Conservation (phyloP, 2,329 filamentous ascomycete species). For the Ascochyta fabae region DNA sequence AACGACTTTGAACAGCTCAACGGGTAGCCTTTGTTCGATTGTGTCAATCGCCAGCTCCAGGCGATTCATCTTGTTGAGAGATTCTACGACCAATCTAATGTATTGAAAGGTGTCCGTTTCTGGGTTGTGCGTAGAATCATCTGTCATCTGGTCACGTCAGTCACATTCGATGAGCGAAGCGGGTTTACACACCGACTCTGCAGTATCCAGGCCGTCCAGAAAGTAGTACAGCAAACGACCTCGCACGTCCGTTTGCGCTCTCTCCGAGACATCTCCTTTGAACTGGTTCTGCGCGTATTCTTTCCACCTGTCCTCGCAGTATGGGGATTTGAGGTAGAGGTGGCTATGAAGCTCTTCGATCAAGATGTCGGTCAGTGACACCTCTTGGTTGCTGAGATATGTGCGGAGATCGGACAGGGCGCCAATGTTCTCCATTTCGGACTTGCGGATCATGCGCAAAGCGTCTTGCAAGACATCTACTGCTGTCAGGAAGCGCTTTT, state of each 20-base stretch:
- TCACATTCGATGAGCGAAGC: neutral
- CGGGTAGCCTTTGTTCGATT: conserved; percentile 89
- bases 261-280: conserved; percentile 45
- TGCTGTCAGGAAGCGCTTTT: conserved; percentile 91
- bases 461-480: conserved; percentile 92
- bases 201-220: conserved; percentile 62
- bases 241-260: conserved; percentile 48
- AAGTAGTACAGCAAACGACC: conserved; percentile 64
- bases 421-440: conserved; percentile 89
- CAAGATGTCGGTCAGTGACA: conserved; percentile 87
- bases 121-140: conserved; percentile 91
- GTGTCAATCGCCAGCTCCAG: conserved; percentile 86
- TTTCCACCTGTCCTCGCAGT: conserved; percentile 96
- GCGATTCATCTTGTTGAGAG: conserved; percentile 85
- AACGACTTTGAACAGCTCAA: conserved; percentile 91
- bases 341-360: conserved; percentile 98
- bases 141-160: conserved; percentile 62
- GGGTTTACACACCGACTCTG: conserved; percentile 42
- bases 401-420: conserved; percentile 83
- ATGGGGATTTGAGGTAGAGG: conserved; percentile 95
- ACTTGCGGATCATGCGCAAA: conserved; percentile 79
- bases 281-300: conserved; percentile 73
- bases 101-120: conserved; percentile 97
- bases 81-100: conserved; percentile 83
- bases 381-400: conserved; percentile 93